These are phyloP conservation scores for Cladophialophora psammophila DNA, from an alignment of 2,329 filamentous ascomycete genomes.

Conservation along the genomic window DNA sequence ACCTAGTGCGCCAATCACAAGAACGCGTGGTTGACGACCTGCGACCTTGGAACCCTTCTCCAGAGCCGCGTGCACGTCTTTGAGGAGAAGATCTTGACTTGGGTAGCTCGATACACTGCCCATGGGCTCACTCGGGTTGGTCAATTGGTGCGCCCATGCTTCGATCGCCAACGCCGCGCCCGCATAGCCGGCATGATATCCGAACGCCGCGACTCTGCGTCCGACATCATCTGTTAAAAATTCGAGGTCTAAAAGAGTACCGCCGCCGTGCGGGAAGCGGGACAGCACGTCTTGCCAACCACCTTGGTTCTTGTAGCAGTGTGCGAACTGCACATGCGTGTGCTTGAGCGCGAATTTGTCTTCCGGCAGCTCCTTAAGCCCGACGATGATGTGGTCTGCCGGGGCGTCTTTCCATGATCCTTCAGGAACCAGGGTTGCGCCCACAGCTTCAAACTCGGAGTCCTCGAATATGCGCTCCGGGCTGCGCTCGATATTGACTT, in stretches of 20 bases:
- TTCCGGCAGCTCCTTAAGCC: conserved; percentile 79
- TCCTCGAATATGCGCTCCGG: conserved; percentile 68
- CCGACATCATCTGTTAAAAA: conserved; percentile 79
- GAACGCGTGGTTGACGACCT: conserved; percentile 72
- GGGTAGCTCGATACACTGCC: conserved; percentile 70
- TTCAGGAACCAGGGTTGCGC: conserved; percentile 70
- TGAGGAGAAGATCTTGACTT: conserved; percentile 76
- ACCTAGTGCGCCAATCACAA: conserved; percentile 79
- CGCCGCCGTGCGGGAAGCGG: conserved; percentile 77
- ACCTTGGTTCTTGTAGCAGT: conserved; percentile 78
- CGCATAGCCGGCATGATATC: conserved; percentile 77
- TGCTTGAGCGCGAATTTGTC: conserved; percentile 74
- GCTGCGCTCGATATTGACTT: conserved; percentile 71
- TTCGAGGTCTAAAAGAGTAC: conserved; percentile 83
- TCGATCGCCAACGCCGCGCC: conserved; percentile 74
- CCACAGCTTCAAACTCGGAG: conserved; percentile 67
- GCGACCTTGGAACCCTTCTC: conserved; percentile 70
- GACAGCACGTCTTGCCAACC: conserved; percentile 82
- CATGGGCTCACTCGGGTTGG: conserved; percentile 70
- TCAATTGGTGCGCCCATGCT: conserved; percentile 73
- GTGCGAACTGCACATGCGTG: conserved; percentile 74
- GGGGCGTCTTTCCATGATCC: conserved; percentile 74
- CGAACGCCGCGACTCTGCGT: conserved; percentile 60
- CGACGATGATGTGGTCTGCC: conserved; percentile 73
- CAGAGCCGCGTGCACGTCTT: conserved; percentile 75